phyloP scores from a whole-genome alignment of 1,284 basidiomycete species.

The Exobasidium cylindrosporum region DNA sequence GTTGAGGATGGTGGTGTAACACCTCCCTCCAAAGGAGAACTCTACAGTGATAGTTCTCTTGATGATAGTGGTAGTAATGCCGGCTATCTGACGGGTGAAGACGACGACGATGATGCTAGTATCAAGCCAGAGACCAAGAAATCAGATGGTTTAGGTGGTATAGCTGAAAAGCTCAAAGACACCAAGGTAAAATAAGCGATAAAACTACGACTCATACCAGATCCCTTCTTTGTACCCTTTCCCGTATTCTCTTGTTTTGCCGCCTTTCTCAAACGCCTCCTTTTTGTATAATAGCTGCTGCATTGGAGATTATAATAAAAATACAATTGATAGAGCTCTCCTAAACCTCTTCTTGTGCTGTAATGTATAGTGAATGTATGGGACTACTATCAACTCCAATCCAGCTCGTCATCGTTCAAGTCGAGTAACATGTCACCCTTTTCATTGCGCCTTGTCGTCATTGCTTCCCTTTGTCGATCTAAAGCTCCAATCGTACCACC shows the following conservation, averaged over 20 bases:
- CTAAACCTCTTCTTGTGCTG: too few relatives aligned
- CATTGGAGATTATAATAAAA: neutral
- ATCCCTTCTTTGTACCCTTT: neutral
- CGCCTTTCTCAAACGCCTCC: neutral
- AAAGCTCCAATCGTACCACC: slow-evolving; percentile 43
- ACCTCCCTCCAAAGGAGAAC: slow-evolving; percentile 30
- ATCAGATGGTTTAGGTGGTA: too few relatives aligned
- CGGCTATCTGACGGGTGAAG: neutral
- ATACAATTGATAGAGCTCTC: too few relatives aligned
- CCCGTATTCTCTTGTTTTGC: neutral
- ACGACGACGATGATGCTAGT: neutral
- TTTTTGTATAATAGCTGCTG: slow-evolving; percentile 1
- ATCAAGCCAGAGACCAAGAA: too few relatives aligned
- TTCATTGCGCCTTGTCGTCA: neutral
- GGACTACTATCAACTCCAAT: slow-evolving; percentile 10
- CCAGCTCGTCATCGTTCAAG: slow-evolving; percentile 16
- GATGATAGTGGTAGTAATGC: slow-evolving; percentile 3
- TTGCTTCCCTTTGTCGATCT: slow-evolving; percentile 22
- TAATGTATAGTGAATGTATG: too few relatives aligned
- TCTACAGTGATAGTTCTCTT: slow-evolving; percentile 26
- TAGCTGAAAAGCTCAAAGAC: neutral
- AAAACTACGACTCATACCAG: too few relatives aligned
- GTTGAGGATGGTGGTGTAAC: slow-evolving; percentile 22
- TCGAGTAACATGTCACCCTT: slow-evolving; percentile 4
- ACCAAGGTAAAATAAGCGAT: neutral